A percentile compares a stretch with the other conserved stretches of the same genome.
These are phyloP conservation scores for Salix udensis DNA, from an alignment of 345 rosid species.

Conservation along the genomic window DNA sequence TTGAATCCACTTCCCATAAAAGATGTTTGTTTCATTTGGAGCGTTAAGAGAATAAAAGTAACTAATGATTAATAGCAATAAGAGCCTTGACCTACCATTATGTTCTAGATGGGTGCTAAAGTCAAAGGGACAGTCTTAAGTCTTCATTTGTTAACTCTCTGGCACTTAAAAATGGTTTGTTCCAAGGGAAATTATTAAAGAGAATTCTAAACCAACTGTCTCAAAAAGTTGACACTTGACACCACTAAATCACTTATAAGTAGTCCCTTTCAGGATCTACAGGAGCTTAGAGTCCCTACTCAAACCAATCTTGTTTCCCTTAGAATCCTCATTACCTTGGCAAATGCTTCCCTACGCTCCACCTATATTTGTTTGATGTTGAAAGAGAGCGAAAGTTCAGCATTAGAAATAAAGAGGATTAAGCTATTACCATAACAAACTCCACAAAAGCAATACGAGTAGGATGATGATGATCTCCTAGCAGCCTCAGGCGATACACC, in stretches of 20 bases:
- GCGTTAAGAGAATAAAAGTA: too few species aligned
- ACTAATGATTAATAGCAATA: background rate
- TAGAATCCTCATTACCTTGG: background rate
- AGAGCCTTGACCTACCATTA: background rate
- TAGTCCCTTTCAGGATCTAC: background rate
- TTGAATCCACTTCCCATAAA: too few species aligned
- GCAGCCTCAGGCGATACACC: slow-evolving; percentile 90
- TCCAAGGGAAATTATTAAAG: background rate
- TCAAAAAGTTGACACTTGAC: background rate
- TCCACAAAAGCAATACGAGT: slow-evolving; percentile 97
- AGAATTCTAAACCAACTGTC: background rate
- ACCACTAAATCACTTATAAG: background rate
- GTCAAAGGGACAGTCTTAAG: background rate
- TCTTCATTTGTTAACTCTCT: background rate
- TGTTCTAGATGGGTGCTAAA: background rate
- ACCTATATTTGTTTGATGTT: background rate
- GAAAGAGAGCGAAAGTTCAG: background rate
- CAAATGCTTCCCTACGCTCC: background rate
- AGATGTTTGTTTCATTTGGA: too few species aligned
- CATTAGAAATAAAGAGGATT: background rate
- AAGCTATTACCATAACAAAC: slow-evolving; percentile 57
- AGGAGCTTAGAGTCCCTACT: background rate
- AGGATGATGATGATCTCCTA: slow-evolving; percentile 87
- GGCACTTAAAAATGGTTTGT: background rate
- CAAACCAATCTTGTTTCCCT: background rate